Evolutionary conservation across 2,329 filamentous ascomycete species (phyloP), one percentile per base, ranked within the genome.

Genomic region (Ceratocystis harringtonii): DNA sequence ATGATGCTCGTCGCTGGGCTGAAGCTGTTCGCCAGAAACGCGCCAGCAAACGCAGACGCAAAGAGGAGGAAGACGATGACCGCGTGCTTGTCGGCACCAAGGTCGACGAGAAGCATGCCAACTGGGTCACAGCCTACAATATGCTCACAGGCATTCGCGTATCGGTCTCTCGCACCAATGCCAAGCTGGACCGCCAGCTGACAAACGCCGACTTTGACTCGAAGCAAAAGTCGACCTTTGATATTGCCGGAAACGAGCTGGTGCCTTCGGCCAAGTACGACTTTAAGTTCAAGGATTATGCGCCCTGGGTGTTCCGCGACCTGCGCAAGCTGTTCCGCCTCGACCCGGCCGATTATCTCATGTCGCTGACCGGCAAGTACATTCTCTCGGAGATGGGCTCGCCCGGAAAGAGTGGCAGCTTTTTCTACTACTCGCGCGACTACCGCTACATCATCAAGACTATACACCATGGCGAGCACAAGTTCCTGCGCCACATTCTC

Each of bases 361-460:
- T 99, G 85, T 99, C 94, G 6, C 78, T 99, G 72, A 97, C 94
- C 15, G 94, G 92, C 75, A 99, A 99, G 77, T 99, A 99, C 76
- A 97, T 99, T 65, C 81, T 99, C 69, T 97, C 94, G 4, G 94
- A 99, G 75, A 82, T 99, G 67, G 94, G 94, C 44, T 97, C 94
- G 3, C 94, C 94, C 1, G 94, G 94, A 68, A 99, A 99, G 79
- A 96, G 92, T 75, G 94, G 94, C 69, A 97, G 92, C 75, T 99
- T 99, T 78, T 99, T 99, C 78, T 99, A 99, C 80, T 99, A 97
- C 77, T 97, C 94, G 61, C 84, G 94, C 72, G 94, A 99, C 77
- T 99, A 99, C 81, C 97, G 96, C 77, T 99, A 99, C 77, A 99
- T 99, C 77, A 99, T 99, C 83, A 99, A 99, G 78, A 99, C 94